Base-by-base conservation (phyloP, 805 yeast species). In the Lachancea lanzarotensis region DNA sequence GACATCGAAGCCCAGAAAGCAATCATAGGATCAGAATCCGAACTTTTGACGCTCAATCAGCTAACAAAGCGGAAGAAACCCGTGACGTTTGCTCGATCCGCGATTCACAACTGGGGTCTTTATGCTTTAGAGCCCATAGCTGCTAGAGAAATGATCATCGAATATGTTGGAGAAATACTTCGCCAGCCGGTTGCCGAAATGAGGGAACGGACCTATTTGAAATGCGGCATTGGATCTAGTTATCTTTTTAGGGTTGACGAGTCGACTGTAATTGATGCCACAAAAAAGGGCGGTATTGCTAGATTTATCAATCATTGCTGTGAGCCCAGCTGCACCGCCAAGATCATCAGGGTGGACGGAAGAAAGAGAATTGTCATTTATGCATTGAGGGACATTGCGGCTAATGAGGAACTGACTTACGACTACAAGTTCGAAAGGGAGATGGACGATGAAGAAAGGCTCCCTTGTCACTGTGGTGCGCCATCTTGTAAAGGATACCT, bases 51-150 rank as follows among this genome's bases (percentile, higher is more conserved):
- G 36, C 74, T 88, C 66, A 91, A 90, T 61, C 95, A 91, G 51
- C 74, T 91, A 54, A 85, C 87, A 52, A 89, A 87, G 59, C 76
- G 97, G 51, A 86, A 84, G 63, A 91, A 91, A 58, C 95, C 96
- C 0, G 97, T 91, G 8, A 83, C 93, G n/a, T 90, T 90, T 71
- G 97, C 97, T 0, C 73, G 98, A 43, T 89, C 97, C 2, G 95
- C 97, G 0, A 93, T 93, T 57, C 98, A 93, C 63, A 88, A 91
- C 59, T 93, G 98, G 98, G 99, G 99, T 0, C 68, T 93, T 33
- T 93, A 89, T 66, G 98, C 99, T 0, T 69, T 86, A 56, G 98
- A 93, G 57, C 95, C 95, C 1, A 93, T 93, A 59, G 85, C 88
- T n/a, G 95, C 93, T 0, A 84, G 81, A 53, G 98, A 93, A 64